Evolutionary conservation across 371 early-diverging fungal species (phyloP), one percentile per base, ranked within the genome.

Genomic region (Mortierella sp.): DNA sequence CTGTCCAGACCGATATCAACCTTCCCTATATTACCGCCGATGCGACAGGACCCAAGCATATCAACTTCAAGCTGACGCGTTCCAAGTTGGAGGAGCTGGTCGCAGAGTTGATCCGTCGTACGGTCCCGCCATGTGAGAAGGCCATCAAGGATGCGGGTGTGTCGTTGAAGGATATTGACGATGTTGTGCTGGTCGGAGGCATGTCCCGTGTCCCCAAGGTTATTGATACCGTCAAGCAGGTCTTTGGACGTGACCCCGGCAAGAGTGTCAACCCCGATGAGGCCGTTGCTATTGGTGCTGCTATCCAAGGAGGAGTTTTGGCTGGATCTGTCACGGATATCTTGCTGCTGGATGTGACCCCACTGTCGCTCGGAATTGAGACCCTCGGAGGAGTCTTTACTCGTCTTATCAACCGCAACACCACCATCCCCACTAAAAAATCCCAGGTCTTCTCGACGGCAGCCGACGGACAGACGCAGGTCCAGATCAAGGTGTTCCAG

Each of bases 361-460:
- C 99, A 21, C 93, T 99, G 48, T 98, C 99, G 46, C 95, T 99
- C 63, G 99, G 99, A 89, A 98, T 98, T 87, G 98, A 98, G 88
- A 99, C 98, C 70, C 91, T 97, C 21, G 97, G 99, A 88, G 96
- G 99, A 90, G 97, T 99, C 54, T 99, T 99, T 90, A 98, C 98
- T 75, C 95, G 97, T 75, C 92, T 99, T 81, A 98, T 99, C 91
- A 96, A 94, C 89, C 95, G 99, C 87, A 99, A 99, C 93, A 99
- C 99, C 54, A 99, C 99, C 38, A 98, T 99, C 80, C 99, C 99
- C 49, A 99, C 99, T 88, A 99, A 99, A 92, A 98, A 99, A 91
- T 95, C 97, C n/a, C 99, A 99, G 90, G 94, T 95, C 74, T 99
- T 99, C 95, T 99, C 99, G 75, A 99, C 99, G 29, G 99, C 99